Conservation (phyloP, 257 asterid species). For the Salvia hispanica region DNA sequence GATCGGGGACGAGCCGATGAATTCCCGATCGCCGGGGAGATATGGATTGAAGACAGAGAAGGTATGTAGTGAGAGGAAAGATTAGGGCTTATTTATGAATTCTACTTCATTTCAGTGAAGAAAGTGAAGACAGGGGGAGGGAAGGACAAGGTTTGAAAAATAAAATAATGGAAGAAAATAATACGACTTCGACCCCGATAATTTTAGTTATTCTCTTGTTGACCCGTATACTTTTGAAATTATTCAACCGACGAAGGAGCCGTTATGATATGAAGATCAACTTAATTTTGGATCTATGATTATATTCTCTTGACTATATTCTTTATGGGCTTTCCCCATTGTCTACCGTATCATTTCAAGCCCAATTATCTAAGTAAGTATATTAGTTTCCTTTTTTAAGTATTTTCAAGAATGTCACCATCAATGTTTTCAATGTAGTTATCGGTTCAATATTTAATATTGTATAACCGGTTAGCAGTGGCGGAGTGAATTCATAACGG, state of each 20-base stretch:
- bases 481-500: too few relatives aligned
- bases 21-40: slow-evolving; percentile 62
- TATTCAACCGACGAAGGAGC: slow-evolving; percentile 33
- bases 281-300: slow-evolving; percentile 20
- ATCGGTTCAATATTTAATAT: too few relatives aligned
- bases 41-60: not conserved
- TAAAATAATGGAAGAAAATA: slow-evolving; percentile 35
- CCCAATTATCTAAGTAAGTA: not conserved
- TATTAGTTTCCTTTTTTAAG: too few relatives aligned
- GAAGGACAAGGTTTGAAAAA: slow-evolving; percentile 54
- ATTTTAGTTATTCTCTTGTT: slow-evolving; percentile 18
- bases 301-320: not conserved
- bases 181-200: slow-evolving; percentile 14
- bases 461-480: too few relatives aligned
- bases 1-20: slow-evolving; percentile 95
- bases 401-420: too few relatives aligned
- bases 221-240: slow-evolving; percentile 36
- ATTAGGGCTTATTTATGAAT: slow-evolving; percentile 42
- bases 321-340: slow-evolving; percentile 31
- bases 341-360: not conserved
- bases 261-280: slow-evolving; percentile 37
- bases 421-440: too few relatives aligned
- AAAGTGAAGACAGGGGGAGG: slow-evolving; percentile 33
- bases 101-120: slow-evolving; percentile 43
- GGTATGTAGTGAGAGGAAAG: slow-evolving; percentile 30